phyloP scores from a whole-genome alignment of 495 filamentous ascomycete genomes.

The Lophiostoma macrostomum region DNA sequence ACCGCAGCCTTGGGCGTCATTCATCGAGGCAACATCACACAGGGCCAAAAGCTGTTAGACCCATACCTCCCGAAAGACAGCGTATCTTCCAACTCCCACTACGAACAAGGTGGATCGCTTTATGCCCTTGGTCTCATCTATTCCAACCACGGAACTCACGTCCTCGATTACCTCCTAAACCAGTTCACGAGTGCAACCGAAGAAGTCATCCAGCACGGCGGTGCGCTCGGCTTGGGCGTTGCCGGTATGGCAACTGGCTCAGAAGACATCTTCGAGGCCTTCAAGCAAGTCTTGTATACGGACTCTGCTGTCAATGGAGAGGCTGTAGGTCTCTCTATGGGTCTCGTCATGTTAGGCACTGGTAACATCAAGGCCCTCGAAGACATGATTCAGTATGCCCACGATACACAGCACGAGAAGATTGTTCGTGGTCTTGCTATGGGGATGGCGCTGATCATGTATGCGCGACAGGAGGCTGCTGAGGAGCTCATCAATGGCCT shows the following conservation, averaged over 20 bases:
- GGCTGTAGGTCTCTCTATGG: slow-evolving; percentile 92
- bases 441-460: slow-evolving; percentile 99
- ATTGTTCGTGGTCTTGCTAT: slow-evolving; percentile 92
- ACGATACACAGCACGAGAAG: slow-evolving; percentile 98
- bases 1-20: slow-evolving; percentile 96
- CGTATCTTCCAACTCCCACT: slow-evolving; percentile 73
- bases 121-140: slow-evolving; percentile 97
- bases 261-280: slow-evolving; percentile 84
- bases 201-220: slow-evolving; percentile 96
- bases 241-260: slow-evolving; percentile 96
- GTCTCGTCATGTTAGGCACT: slow-evolving; percentile 94
- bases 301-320: slow-evolving; percentile 97
- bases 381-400: slow-evolving; percentile 95
- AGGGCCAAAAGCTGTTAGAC: slow-evolving; percentile 88
- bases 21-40: slow-evolving; percentile 87
- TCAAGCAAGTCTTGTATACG: slow-evolving; percentile 79
- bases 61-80: slow-evolving; percentile 85
- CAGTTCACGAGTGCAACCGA: slow-evolving; percentile 84
- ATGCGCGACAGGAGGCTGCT: slow-evolving; percentile 87
- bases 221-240: slow-evolving; percentile 90
- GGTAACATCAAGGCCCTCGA: slow-evolving; percentile 86
- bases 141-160: slow-evolving; percentile 92
- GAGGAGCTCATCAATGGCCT: slow-evolving; percentile 93
- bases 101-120: slow-evolving; percentile 92
- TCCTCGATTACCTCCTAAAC: slow-evolving; percentile 79